Evolutionary conservation across 257 asterid genomes (phyloP).

Genomic region (Petunia secreta): DNA sequence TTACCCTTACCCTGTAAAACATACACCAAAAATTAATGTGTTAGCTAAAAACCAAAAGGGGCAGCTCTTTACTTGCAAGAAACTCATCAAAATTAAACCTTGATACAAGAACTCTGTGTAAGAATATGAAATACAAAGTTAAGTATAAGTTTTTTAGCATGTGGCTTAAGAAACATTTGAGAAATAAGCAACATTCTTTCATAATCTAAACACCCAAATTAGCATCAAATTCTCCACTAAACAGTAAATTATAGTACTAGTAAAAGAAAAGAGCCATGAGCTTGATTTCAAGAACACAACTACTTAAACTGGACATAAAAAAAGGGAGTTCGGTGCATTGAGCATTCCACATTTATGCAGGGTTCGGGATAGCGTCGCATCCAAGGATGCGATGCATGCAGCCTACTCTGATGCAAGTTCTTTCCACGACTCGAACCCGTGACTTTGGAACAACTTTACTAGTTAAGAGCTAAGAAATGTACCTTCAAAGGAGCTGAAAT

Average conservation of each 20-base stretch:
- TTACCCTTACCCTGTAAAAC: constrained; percentile 6
- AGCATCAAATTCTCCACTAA: background rate
- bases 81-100: background rate
- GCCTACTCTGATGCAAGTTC: too few species aligned
- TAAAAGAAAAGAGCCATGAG: too few species aligned
- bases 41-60: background rate
- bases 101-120: background rate
- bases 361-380: too few species aligned
- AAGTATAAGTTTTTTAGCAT: background rate
- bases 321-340: too few species aligned
- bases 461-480: too few species aligned
- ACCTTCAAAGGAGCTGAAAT: background rate
- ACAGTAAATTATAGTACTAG: too few species aligned
- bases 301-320: background rate
- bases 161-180: background rate
- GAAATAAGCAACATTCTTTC: background rate
- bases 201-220: background rate
- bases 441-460: too few species aligned
- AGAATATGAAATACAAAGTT: background rate
- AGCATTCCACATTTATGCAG: too few species aligned
- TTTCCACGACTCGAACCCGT: too few species aligned
- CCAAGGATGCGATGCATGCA: too few species aligned
- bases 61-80: background rate
- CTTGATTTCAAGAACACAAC: background rate
- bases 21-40: background rate